Base-by-base conservation (phyloP, 768 basidiomycete genomes). In the Leccinum boreale region DNA sequence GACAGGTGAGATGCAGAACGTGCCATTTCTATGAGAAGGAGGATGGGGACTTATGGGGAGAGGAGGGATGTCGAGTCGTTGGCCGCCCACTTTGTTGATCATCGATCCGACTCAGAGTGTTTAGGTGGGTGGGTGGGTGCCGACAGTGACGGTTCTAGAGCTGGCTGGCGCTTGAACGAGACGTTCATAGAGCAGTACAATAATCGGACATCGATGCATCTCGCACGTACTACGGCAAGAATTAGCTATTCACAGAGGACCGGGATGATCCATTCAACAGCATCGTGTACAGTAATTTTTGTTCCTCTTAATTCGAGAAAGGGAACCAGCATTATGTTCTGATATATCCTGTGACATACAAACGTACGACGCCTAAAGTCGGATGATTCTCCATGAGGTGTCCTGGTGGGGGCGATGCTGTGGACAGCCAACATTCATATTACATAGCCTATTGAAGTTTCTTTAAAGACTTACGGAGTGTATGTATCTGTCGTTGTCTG, bases 1-100 rank as follows among this genome's bases (percentile, higher is more conserved):
- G 33, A 83, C 87, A 28, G 91, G 85, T 10, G 90, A 94, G 77
- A 92, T 90, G 90, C 84, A 83, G 78, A 86, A 83, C 63, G 86
- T 87, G 53, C 86, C 82, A 26, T 89, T 84, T 71, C 71, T 87
- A 69, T 87, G 66, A 70, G 3, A 55, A 6, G 5, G 23, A 14
- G 21, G 21, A 45, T 45, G 10, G 44, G 35, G 15, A 15, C 14
- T 35, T 5, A 0, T 15, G 35, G 15, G 35, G 15, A 35, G 29
- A 15, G 33, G 31, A 44, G 39, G 36, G 2, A 10, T 9, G 23
- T n/a, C 17, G 11, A 1, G 9, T 17, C 23, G 5, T 44, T 26
- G 21, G 5, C 26, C 35, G 14, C 17, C 36, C 17, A 39, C 36
- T 39, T 35, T 6, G 39, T 7, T 24, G 42, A 45, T 28, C 36